A percentile compares a stretch with the other conserved stretches of the same genome.
Evolutionary conservation across 148 eudicot genomes (phyloP).

Genomic region (Vaccinium myrtillus): DNA sequence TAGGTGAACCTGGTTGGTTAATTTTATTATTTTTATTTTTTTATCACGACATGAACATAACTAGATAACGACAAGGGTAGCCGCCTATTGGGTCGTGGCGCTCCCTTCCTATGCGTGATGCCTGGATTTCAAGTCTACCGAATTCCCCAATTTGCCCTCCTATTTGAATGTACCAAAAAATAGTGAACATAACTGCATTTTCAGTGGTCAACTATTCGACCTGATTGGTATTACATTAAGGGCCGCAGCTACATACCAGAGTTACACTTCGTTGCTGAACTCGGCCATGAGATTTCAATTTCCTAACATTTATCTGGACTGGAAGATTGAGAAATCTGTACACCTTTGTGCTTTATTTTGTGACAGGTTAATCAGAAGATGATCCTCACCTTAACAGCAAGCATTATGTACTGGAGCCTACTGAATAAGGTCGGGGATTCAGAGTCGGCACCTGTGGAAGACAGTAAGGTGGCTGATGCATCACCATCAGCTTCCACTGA

Average conservation of each 20-base stretch:
- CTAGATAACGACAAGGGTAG: not conserved
- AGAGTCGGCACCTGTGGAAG: slow-evolving; percentile 21
- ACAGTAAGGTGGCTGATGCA: slow-evolving; percentile 27
- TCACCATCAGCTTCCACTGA: slow-evolving; percentile 32
- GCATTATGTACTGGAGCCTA: slow-evolving; percentile 98
- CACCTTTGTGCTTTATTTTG: not conserved
- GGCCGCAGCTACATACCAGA: not conserved
- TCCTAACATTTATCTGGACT: not conserved
- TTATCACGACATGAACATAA: not conserved
- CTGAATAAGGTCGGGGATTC: slow-evolving; percentile 47
- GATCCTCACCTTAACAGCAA: slow-evolving; percentile 80
- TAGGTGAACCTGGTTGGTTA: not conserved
- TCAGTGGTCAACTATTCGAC: not conserved
- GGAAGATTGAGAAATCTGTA: not conserved
- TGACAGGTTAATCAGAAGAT: slow-evolving; percentile 90
- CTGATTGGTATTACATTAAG: not conserved
- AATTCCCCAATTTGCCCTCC: not conserved
- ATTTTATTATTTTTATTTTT: too few species aligned
- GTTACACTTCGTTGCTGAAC: not conserved
- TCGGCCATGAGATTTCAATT: not conserved
- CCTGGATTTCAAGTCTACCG: not conserved
- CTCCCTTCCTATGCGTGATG: not conserved
- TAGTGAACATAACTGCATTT: not conserved
- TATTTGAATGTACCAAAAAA: not conserved
- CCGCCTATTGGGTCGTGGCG: not conserved